phyloP scores from a whole-genome alignment of 2,329 filamentous ascomycete species.

The Hypoxylon sp. region DNA sequence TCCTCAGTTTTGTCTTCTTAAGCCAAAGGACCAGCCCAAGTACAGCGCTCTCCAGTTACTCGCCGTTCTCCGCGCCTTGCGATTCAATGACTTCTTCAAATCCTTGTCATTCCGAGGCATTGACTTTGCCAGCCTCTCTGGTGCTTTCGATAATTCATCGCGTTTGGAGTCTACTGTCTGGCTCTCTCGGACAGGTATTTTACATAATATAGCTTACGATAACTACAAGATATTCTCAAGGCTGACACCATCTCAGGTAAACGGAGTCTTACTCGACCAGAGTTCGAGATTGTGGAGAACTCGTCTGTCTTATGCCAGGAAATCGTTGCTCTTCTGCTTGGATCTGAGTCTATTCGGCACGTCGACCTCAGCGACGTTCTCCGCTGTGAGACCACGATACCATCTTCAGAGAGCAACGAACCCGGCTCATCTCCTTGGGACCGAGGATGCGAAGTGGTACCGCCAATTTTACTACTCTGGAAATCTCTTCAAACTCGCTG shows the following conservation, averaged over 20 bases:
- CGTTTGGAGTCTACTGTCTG: constrained; percentile 59
- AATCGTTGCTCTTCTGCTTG: constrained; percentile 63
- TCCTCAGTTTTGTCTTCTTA: constrained; percentile 63
- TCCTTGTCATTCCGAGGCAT: constrained; percentile 63
- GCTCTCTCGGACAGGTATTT: constrained; percentile 60
- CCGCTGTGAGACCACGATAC: constrained; percentile 32
- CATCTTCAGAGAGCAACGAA: constrained; percentile 30
- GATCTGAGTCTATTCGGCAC: constrained; percentile 62
- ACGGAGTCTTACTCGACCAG: constrained; percentile 56
- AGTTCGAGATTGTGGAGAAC: constrained; percentile 57
- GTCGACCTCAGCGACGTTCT: constrained; percentile 60
- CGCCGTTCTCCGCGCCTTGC: constrained; percentile 63
- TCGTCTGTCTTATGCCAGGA: constrained; percentile 63
- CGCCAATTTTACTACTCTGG: constrained; percentile 59
- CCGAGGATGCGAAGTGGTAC: constrained; percentile 51
- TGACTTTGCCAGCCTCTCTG: constrained; percentile 55
- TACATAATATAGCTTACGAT: neutral
- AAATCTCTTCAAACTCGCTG: constrained; percentile 57
- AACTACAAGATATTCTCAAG: neutral
- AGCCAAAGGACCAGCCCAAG: constrained; percentile 47
- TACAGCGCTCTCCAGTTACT: constrained; percentile 62
- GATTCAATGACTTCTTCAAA: constrained; percentile 67
- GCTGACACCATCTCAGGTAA: constrained; percentile 41
- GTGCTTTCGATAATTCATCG: constrained; percentile 53
- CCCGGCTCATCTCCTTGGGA: constrained; percentile 10